Base-by-base conservation (phyloP, 78 protist genomes). In the Dictyostelium intermedium region DNA sequence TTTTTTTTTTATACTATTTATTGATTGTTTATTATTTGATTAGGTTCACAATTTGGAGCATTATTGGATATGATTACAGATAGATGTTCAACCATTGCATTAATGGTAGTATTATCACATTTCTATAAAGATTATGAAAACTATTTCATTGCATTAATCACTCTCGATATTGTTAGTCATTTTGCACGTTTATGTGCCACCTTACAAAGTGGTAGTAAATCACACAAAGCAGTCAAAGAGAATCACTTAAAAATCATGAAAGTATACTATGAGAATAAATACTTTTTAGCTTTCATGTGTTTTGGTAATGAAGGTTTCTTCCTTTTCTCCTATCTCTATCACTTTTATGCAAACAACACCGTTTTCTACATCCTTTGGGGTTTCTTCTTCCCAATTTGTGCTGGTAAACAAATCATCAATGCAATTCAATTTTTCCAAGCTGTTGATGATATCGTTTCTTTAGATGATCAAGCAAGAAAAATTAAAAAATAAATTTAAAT, bases 51-150 rank as follows among this genome's bases (percentile, higher is more conserved):
- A 81, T 93, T 97, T 53, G 98, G 98, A 9, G 98, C 98, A 18
- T 56, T 96, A 43, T 92, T 97, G 25, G 98, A 97, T 95, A 97
- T 97, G 98, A 70, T 97, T 47, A 96, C 98, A 32, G 98, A 97
- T 53, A 76, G 98, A 41, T 91, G 96, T 63, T 77, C 97, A 25
- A 97, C 98, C 27, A 82, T 96, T 13, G 91, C 93, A 8, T 43
- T 97, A 43, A 78, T 87, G 35, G 92, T 95, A 18, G 86, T 96
- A 27, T 45, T 97, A 25, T 63, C 93, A 27, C 92, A 91, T 39
- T 53, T 95, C 79, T 92, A 94, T 73, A 93, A 56, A 77, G 69
- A 81, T 14, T 27, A 82, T 37, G 43, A 47, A n/a, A 73, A 77
- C 23, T 2, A 85, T 18, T 84, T 74, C 73, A 87, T 84, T 8